Percentiles rank a stretch among this genome's conserved stretches.
Evolutionary conservation across 148 eudicot genomes (phyloP).

Genomic region (Arctostaphylos glauca): DNA sequence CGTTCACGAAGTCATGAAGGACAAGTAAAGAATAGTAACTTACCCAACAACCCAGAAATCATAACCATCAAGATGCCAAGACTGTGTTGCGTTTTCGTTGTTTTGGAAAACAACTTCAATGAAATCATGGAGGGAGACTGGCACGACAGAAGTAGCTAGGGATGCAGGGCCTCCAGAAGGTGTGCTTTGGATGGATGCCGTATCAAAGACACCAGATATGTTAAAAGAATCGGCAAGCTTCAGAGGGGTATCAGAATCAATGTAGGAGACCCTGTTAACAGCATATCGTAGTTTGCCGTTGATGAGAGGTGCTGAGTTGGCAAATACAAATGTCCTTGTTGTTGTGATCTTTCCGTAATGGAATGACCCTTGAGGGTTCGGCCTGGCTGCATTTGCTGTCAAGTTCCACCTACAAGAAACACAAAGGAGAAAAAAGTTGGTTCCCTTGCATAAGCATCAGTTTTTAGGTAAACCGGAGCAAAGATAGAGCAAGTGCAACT

Average conservation of each 20-base stretch:
- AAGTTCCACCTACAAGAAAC: constrained; percentile 68
- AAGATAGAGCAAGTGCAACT: background rate
- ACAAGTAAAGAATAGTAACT: constrained; percentile 6
- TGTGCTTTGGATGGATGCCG: constrained; percentile 50
- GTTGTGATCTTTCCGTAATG: constrained; percentile 69
- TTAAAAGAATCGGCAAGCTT: constrained; percentile 92
- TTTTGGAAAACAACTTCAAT: constrained; percentile 83
- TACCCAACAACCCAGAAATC: constrained; percentile 97
- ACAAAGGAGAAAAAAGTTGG: background rate
- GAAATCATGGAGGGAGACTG: constrained; percentile 60
- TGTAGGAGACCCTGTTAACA: constrained; percentile 64
- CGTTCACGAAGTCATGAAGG: background rate
- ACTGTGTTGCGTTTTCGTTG: constrained; percentile 55
- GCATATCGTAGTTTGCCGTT: constrained; percentile 74
- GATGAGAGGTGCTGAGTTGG: constrained; percentile 66
- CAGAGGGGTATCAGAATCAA: constrained; percentile 70
- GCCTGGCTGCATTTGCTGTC: constrained; percentile 93
- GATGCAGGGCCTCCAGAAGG: constrained; percentile 52
- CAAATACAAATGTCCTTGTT: constrained; percentile 54
- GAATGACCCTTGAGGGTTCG: constrained; percentile 91
- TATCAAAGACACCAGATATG: constrained; percentile 64
- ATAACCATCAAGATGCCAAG: constrained; percentile 97
- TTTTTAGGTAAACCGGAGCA: background rate
- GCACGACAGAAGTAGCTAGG: constrained; percentile 59
- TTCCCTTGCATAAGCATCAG: background rate